Evolutionary conservation across 2,329 filamentous ascomycete species (phyloP).

Genomic region (Fusarium sp.): DNA sequence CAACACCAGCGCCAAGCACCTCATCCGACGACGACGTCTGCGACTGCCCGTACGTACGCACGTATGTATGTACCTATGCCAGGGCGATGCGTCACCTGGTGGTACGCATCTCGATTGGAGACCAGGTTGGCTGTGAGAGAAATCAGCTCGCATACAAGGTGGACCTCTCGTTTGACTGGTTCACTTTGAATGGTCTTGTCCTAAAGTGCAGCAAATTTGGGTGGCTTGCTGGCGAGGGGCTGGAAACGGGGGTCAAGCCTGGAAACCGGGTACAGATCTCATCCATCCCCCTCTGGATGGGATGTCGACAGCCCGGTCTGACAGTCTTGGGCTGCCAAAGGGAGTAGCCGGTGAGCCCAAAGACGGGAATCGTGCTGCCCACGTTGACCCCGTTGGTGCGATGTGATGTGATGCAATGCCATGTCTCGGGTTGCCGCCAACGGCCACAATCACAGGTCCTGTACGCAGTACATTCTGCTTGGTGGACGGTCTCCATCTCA

Average conservation of each 20-base stretch:
- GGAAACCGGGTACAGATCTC: constrained; percentile 16
- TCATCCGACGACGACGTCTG: constrained; percentile 25
- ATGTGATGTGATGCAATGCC: constrained; percentile 35
- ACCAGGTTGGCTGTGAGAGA: background rate
- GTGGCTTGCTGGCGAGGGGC: constrained; percentile 43
- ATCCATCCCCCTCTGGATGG: constrained; percentile 16
- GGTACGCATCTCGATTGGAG: constrained; percentile 12
- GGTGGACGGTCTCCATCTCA: background rate
- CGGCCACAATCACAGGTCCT: constrained; percentile 8
- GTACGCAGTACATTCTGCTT: background rate
- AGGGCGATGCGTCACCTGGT: constrained; percentile 21
- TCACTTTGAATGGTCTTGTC: constrained; percentile 19
- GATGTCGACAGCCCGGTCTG: constrained; percentile 8
- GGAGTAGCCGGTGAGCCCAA: constrained; percentile 26
- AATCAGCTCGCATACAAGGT: background rate
- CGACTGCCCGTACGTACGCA: background rate
- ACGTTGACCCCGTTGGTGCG: constrained; percentile 23
- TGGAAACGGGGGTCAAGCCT: constrained; percentile 31
- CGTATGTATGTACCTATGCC: constrained; percentile 1
- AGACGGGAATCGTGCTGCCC: constrained; percentile 1
- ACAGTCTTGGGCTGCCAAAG: constrained; percentile 8
- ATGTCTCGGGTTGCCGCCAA: constrained; percentile 33
- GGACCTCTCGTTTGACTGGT: constrained; percentile 2
- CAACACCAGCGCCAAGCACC: constrained; percentile 27
- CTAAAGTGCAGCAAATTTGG: constrained; percentile 37